These are phyloP conservation scores for Aureobasidium melanogenum DNA, from an alignment of 2,329 filamentous ascomycete genomes.

Conservation along the genomic window DNA sequence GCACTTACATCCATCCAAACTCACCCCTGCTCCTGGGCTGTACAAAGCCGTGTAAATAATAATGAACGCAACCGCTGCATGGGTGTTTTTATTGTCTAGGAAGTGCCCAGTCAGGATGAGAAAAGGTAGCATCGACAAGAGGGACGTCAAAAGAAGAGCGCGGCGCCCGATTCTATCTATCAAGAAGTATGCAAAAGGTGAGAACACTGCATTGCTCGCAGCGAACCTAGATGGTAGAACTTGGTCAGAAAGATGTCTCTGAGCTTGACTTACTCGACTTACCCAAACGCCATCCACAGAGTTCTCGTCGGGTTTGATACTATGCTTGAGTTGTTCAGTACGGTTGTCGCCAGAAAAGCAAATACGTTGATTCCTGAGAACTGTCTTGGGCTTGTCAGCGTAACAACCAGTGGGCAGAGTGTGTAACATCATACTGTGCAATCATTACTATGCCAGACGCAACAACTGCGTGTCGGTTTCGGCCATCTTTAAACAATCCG, in stretches of 20 bases:
- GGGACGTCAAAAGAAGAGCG: neutral
- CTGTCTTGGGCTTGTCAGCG: neutral
- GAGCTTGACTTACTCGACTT: neutral
- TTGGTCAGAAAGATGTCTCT: neutral
- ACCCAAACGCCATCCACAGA: neutral
- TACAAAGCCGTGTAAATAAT: neutral
- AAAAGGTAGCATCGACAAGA: neutral
- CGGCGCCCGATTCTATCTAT: neutral
- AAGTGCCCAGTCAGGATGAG: neutral
- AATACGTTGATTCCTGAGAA: neutral
- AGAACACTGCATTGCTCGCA: neutral
- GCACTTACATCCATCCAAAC: neutral
- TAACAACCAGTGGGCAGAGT: neutral
- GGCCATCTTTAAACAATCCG: neutral
- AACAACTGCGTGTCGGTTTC: neutral
- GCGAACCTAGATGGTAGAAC: neutral
- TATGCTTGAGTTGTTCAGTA: neutral
- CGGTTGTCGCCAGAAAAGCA: neutral
- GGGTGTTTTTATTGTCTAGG: neutral
- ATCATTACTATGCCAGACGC: neutral
- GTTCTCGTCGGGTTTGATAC: neutral
- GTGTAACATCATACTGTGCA: neutral
- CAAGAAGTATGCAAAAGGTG: neutral
- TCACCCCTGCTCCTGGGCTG: neutral
- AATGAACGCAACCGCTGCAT: neutral